phyloP scores from a whole-genome alignment of 2,329 filamentous ascomycete genomes.

The Leptodontidium sp. region DNA sequence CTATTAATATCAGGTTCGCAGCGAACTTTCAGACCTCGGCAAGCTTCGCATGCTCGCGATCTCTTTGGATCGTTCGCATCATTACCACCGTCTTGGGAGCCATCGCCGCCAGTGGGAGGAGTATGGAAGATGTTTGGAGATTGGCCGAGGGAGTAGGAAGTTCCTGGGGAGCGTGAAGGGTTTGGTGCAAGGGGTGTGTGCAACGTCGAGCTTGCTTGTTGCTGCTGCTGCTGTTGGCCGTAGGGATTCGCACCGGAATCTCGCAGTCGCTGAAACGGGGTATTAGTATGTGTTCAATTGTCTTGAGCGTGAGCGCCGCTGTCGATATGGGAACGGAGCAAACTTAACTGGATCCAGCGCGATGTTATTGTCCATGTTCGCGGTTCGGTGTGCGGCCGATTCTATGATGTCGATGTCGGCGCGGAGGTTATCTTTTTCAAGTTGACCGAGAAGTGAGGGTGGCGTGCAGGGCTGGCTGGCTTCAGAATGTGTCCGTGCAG shows the following conservation, averaged over 20 bases:
- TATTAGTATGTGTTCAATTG: neutral
- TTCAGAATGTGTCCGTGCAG: neutral
- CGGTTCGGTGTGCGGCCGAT: neutral
- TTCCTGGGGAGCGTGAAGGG: slow-evolving; percentile 23
- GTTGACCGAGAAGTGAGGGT: neutral
- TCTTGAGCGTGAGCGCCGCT: neutral
- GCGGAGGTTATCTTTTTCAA: slow-evolving; percentile 13
- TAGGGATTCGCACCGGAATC: slow-evolving; percentile 22
- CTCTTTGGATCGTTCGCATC: slow-evolving; percentile 44
- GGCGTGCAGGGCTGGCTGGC: neutral
- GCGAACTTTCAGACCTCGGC: slow-evolving; percentile 53
- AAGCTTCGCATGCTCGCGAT: slow-evolving; percentile 52
- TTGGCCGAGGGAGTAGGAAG: slow-evolving; percentile 21
- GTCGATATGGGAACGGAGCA: neutral
- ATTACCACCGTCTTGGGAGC: slow-evolving; percentile 31
- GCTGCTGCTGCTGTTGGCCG: slow-evolving; percentile 20
- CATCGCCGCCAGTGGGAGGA: slow-evolving; percentile 37
- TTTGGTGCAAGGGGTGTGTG: slow-evolving; percentile 28
- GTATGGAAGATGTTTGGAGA: slow-evolving; percentile 39
- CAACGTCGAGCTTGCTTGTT: slow-evolving; percentile 15
- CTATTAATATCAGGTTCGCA: slow-evolving; percentile 50
- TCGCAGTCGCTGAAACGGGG: slow-evolving; percentile 22
- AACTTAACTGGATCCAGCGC: slow-evolving; percentile 1
- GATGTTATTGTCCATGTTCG: slow-evolving; percentile 12
- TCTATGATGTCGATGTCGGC: neutral